Base-by-base conservation (phyloP, 768 basidiomycete species). In the Leucogyrophana mollusca region DNA sequence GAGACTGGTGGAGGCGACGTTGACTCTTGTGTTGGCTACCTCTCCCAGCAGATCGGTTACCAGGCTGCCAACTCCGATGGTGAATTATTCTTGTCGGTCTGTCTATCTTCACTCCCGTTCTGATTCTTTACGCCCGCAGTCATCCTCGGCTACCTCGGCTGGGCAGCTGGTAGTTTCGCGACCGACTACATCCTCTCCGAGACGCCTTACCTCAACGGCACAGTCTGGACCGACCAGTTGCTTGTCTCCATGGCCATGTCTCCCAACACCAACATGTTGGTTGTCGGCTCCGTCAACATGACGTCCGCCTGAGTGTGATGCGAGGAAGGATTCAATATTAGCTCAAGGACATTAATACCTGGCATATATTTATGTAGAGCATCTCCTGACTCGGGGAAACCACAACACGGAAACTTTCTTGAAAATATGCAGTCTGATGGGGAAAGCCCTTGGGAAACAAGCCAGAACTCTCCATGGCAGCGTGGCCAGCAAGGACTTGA, bases 1-100 rank as follows among this genome's bases (percentile, higher is more conserved):
- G 82, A 83, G 56, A 82, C 79, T 2, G 82, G 82, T 32, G 82
- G 79, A 14, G 80, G 80, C 10, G 71, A 81, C 52, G 66, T 69
- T 14, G 67, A 68, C 8, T 71, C 70, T 8, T 82, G 80, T 53
- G 61, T 70, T 4, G 57, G 61, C 14, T 73, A 68, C 49, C 61
- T 77, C 50, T 76, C 70, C 34, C 65, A 76, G 48, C 73, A 78
- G 52, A 64, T 76, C 24, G 68, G 60, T 0, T 79, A 62, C 63
- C 74, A 74, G 49, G 71, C 73, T 36, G 57, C 63, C 34, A 74
- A 76, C 58, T 72, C 72, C 25, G 77, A 79, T 56, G 76, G 77
- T 76, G 34, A 27, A 69, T 53, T 17, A 16, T 34, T 42, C 34
- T 8, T 11, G 10, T 17, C 42, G 43, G 9, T 4, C 14, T 37